phyloP scores from a whole-genome alignment of 306 rosid species.

The Ochetophila trinervis region DNA sequence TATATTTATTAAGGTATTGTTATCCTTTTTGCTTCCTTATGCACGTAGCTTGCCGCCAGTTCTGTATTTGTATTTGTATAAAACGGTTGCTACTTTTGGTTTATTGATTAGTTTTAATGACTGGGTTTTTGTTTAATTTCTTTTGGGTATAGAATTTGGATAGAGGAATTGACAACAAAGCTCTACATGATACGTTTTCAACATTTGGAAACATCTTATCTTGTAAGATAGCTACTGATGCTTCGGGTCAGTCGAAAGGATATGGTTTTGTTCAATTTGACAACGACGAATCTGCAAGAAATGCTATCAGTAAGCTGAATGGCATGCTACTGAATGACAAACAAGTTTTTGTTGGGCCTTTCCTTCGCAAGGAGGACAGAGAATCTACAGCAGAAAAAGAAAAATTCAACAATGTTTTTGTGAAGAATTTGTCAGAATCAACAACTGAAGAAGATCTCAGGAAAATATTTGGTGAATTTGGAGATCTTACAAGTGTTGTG shows the following conservation, averaged over 20 bases:
- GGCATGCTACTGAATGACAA: slow-evolving; percentile 39
- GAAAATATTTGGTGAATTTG: slow-evolving; percentile 31
- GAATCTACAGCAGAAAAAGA: slow-evolving; percentile 24
- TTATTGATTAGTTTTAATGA: background rate
- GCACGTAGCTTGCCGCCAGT: no score
- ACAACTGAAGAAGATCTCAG: slow-evolving; percentile 33
- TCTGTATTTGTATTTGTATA: background rate
- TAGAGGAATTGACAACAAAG: slow-evolving; percentile 39
- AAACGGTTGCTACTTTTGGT: background rate
- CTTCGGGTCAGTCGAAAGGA: slow-evolving; percentile 40
- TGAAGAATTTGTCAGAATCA: slow-evolving; percentile 30
- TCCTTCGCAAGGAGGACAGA: slow-evolving; percentile 38
- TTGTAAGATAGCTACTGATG: slow-evolving; percentile 35
- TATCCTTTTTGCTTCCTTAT: background rate
- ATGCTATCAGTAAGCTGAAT: slow-evolving; percentile 32
- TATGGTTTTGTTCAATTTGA: slow-evolving; percentile 45
- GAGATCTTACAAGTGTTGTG: slow-evolving; percentile 33
- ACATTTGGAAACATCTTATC: slow-evolving; percentile 35
- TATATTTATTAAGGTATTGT: slow-evolving; percentile 35
- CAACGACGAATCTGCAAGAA: slow-evolving; percentile 27
- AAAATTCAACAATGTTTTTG: slow-evolving; percentile 36
- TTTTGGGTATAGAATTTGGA: slow-evolving; percentile 26
- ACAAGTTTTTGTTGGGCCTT: slow-evolving; percentile 41
- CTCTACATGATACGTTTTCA: slow-evolving; percentile 41
- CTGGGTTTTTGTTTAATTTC: background rate